Evolutionary conservation across 345 rosid genomes (phyloP), one percentile per base, ranked within the genome.

Genomic region (Alliaria petiolata): DNA sequence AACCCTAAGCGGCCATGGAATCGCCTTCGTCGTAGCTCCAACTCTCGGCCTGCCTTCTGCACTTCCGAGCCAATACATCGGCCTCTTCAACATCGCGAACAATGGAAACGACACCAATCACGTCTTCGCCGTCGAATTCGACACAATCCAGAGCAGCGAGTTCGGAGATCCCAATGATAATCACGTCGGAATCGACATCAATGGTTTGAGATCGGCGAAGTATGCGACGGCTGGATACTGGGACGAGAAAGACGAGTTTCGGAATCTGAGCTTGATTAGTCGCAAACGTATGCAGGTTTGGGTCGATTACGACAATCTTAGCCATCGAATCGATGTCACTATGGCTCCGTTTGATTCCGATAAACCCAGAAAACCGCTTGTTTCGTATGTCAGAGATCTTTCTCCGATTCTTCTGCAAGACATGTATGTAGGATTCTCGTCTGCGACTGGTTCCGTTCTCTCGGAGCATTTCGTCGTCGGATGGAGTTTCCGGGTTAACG

Each of bases 361-460:
- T 31, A 91, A 79, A 71, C 96, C 98, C 31, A 78, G 44, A 6
- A 49, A 50, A 28, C 89, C 98, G 3, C 78, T 93, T 51, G 71
- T 93, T 56, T 86, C 95, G 4, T 83, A 79, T 68, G 78, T 42
- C 0, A 77, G 76, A 15, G 91, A 93, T 84, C 92, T 89, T 2
- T 84, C 97, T 20, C 74, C 80, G 5, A 25, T 83, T 56, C 47
- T 91, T 52, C 45, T 71, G 0, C 92, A 91, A 17, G 85, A 57
- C 34, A 91, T 93, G 97, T 89, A 80, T 39, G 87, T 89, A n/a
- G 97, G 97, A 0, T 93, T 93, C 79, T 84, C 97, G 10, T 76
- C 97, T 39, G 92, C 98, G 3, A 91, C 98, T 8, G 98, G 98
- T 12, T 71, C 92, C 54, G 89, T 91, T 2, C 83, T 95, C 34